Evolutionary conservation across 306 rosid genomes (phyloP).

Genomic region (Glycine latifolia): DNA sequence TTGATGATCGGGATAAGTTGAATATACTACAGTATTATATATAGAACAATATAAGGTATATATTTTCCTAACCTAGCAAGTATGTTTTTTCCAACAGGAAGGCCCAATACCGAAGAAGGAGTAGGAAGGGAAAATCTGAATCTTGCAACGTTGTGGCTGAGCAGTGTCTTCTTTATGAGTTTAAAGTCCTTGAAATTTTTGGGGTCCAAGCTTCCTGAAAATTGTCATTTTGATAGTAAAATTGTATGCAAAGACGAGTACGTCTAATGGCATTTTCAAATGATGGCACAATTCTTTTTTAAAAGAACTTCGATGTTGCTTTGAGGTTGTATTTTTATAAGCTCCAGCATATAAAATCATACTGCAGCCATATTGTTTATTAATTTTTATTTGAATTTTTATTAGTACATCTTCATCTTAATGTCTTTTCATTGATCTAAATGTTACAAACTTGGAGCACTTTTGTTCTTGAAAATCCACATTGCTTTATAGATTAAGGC

Average conservation of each 20-base stretch:
- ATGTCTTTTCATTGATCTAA: neutral
- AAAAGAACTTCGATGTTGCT: neutral
- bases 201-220: conserved; percentile 70
- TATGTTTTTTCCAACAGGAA: conserved; percentile 82
- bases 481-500: neutral
- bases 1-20: too few species aligned
- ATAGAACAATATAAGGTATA: too few species aligned
- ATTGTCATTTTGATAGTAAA: neutral
- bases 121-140: conserved; percentile 76
- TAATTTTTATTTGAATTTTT: neutral
- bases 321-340: too few species aligned
- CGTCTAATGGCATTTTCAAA: neutral
- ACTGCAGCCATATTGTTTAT: neutral
- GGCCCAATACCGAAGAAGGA: conserved; percentile 71
- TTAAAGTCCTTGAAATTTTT: conserved; percentile 65
- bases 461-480: neutral
- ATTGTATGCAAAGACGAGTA: neutral
- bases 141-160: conserved; percentile 66
- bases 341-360: neutral
- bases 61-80: conserved; percentile 60
- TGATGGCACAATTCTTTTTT: neutral
- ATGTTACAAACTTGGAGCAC: neutral
- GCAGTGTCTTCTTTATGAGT: conserved; percentile 65
- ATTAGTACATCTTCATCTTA: neutral
- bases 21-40: too few species aligned